These are phyloP conservation scores for Ambrosia artemisiifolia DNA, from an alignment of 129 eudicot genomes.

Conservation along the genomic window DNA sequence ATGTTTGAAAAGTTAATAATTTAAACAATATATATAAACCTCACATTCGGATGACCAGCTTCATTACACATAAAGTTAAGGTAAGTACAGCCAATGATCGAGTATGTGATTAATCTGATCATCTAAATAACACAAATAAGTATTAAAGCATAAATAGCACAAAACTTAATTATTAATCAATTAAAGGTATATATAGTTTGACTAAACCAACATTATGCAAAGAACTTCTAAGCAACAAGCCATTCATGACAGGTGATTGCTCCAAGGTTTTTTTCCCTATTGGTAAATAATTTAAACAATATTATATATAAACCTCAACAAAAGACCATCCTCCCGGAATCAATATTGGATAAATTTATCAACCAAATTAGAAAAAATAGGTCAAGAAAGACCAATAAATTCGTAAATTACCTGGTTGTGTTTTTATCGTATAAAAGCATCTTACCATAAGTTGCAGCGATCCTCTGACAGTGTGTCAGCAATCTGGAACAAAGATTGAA, in stretches of 20 bases:
- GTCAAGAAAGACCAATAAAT: neutral
- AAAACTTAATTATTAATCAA: neutral
- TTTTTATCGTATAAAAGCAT: constrained; percentile 87
- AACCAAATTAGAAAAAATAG: neutral
- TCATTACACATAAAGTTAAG: constrained; percentile 98
- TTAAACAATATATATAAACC: neutral
- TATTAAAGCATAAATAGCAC: neutral
- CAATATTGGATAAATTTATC: constrained; percentile 47
- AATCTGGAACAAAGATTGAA: constrained; percentile 38
- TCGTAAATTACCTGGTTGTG: constrained; percentile 71
- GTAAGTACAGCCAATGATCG: constrained; percentile 82
- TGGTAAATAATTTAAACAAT: constrained; percentile 46
- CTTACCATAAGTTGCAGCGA: constrained; percentile 51
- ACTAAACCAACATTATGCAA: constrained; percentile 67
- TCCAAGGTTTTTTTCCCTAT: too few species aligned
- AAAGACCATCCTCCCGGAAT: constrained; percentile 88
- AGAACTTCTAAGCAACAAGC: constrained; percentile 66
- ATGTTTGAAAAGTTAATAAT: neutral
- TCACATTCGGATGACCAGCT: constrained; percentile 90
- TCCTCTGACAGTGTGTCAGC: constrained; percentile 63
- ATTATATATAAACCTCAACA: constrained; percentile 76
- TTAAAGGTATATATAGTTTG: neutral
- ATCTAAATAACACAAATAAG: constrained; percentile 36
- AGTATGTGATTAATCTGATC: constrained; percentile 78
- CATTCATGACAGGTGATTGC: constrained; percentile 43